Base-by-base conservation (phyloP, 139 green algal genomes). In the Diplosphaera chodatii region DNA sequence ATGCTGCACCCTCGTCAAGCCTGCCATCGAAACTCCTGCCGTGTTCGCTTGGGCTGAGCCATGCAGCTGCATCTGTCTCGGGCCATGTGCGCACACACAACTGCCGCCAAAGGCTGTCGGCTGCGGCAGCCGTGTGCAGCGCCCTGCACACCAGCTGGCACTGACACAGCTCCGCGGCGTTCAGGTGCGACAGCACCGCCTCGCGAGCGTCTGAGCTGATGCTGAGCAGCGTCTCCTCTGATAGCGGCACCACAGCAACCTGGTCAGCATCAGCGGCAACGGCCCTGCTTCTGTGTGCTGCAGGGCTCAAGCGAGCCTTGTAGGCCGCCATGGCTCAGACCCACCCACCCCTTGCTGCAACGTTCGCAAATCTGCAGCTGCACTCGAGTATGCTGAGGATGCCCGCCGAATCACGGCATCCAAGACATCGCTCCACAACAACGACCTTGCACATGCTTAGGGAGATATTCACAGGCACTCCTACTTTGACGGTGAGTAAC, bases 351-450 rank as follows among this genome's bases (percentile, higher is more conserved):
- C 1, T 41, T 66, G 41, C 41, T 21, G 48, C 48, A 41, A 48
- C 29, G 3, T 13, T 30, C 41, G 6, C 8, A 48, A 48, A 48
- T 48, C 13, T 48, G 8, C 37, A 48, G 37, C 8, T 13, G 13
- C 37, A 48, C 8, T 69, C 70, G 62, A 75, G 70, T 37, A 23
- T 59, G 27, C 68, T 68, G 8, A 75, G 18, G 8, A 80, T 56
- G 15, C 68, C 37, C 22, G 74, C 74, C n/a, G n/a, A n/a, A n/a
- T n/a, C n/a, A n/a, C n/a, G n/a, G n/a, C n/a, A n/a, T n/a, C n/a
- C n/a, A n/a, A n/a, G n/a, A n/a, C n/a, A n/a, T n/a, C n/a, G n/a
- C n/a, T n/a, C n/a, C n/a, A n/a, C n/a, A n/a, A n/a, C n/a, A n/a
- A n/a, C n/a, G n/a, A n/a, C n/a, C n/a, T n/a, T n/a, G n/a, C n/a